A percentile compares a stretch with the other conserved stretches of the same genome.
These are phyloP conservation scores for Tulasnella calospora DNA, from an alignment of 768 basidiomycete genomes.

Conservation along the genomic window DNA sequence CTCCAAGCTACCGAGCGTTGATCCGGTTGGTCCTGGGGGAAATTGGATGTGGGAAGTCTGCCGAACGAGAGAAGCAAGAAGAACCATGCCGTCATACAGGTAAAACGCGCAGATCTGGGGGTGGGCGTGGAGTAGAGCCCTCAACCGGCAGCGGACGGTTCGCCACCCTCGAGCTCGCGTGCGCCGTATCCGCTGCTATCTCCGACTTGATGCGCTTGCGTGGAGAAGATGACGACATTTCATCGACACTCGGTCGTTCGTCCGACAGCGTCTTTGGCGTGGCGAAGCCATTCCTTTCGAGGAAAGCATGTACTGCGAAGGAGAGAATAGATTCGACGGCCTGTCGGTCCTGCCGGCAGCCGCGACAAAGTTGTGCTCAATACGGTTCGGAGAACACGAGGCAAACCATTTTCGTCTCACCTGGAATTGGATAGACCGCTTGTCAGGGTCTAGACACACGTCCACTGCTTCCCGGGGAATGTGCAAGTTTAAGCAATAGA, in stretches of 20 bases:
- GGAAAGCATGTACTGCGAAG: constrained; percentile 55
- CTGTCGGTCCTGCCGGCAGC: constrained; percentile 50
- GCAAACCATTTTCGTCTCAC: constrained; percentile 14
- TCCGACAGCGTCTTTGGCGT: neutral
- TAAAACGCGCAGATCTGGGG: neutral
- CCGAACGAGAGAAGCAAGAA: constrained; percentile 1
- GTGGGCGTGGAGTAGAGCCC: neutral
- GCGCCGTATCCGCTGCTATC: constrained; percentile 16
- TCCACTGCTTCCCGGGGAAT: constrained; percentile 66
- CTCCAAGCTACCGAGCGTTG: constrained; percentile 43
- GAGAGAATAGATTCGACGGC: constrained; percentile 53
- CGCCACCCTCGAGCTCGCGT: neutral
- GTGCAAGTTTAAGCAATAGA: constrained; percentile 75
- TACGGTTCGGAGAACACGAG: constrained; percentile 19
- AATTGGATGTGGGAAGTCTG: neutral
- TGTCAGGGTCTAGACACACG: constrained; percentile 63
- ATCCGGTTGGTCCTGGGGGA: neutral
- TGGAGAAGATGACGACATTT: constrained; percentile 9
- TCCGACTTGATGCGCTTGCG: constrained; percentile 14
- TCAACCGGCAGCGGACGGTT: neutral
- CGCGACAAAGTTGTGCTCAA: constrained; percentile 22
- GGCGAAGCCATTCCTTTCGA: constrained; percentile 49
- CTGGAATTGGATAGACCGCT: constrained; percentile 26
- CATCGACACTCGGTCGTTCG: neutral
- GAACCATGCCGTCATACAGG: constrained; percentile 1